Base-by-base conservation (phyloP, 1,139 yeast species). In the Yamadazyma taylorii region DNA sequence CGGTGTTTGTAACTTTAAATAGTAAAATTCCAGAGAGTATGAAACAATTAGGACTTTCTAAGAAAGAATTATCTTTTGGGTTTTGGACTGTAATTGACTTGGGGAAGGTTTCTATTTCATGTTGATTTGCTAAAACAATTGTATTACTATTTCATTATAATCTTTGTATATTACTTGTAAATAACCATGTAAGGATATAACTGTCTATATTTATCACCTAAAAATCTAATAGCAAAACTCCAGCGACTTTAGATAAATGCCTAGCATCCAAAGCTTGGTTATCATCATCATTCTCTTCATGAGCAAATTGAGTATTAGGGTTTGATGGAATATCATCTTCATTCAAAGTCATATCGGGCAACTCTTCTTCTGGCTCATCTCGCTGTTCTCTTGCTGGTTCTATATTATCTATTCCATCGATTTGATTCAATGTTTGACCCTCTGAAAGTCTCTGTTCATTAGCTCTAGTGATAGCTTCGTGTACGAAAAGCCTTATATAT, bases 391-490 rank as follows among this genome's bases (percentile, higher is more conserved):
- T 30, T 4, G 21, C 37, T 14, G 33, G 36, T 6, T 44, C 53
- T 0, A 55, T 47, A 33, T 60, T 61, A 37, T 61, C 69, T n/a
- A 62, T 64, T 0, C 69, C 70, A 35, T 60, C 67, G 1, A 59
- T 63, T 25, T 50, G 49, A 13, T 51, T 40, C 14, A 54, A 40
- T 2, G 56, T 41, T 21, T 56, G 60, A 1, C 60, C 65, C 37
- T 69, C 74, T 14, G 52, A 43, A 3, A 61, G 28, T 32, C 80
- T 50, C 42, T 66, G 75, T 43, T 81, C 85, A 40, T 80, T 73
- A 2, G 89, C 73, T 42, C 90, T 54, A 11, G 75, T 52, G 2
- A 81, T 70, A 0, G 88, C 87, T 56, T 83, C 89, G 38, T 75
- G 68, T 11, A 83, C 70, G 50, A 82, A 82, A 45, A 81, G 57